A percentile compares a stretch with the other conserved stretches of the same genome.
Conservation (phyloP, 2,329 filamentous ascomycete species). For the Talaromyces sp. region DNA sequence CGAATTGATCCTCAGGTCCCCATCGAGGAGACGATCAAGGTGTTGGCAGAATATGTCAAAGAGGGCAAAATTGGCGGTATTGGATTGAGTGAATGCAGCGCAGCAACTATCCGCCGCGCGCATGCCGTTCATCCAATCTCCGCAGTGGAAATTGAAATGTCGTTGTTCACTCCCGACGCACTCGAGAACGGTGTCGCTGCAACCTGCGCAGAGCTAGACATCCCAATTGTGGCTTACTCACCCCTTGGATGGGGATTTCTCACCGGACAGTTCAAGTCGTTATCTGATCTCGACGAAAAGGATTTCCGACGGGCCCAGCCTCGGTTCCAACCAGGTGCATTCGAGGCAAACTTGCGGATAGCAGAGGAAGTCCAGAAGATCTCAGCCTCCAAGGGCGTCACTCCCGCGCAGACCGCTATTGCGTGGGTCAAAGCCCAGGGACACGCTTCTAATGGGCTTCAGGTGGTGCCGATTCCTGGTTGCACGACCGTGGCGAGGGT, state of each 20-base stretch:
- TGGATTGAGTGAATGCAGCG: conserved; percentile 39
- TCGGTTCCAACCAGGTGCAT: conserved; percentile 48
- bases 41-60: conserved; percentile 34
- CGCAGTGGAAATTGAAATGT: conserved; percentile 3
- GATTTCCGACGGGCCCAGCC: conserved; percentile 41
- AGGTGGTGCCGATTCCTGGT: conserved; percentile 42
- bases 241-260: conserved; percentile 56
- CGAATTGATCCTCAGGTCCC: conserved; percentile 50
- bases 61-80: conserved; percentile 42
- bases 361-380: conserved; percentile 43
- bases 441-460: background rate
- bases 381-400: conserved; percentile 38
- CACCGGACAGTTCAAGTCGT: conserved; percentile 44
- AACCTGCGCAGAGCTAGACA: conserved; percentile 31
- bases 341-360: conserved; percentile 47
- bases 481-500: conserved; percentile 32
- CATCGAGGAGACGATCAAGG: conserved; percentile 42
- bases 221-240: conserved; percentile 57
- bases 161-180: conserved; percentile 3
- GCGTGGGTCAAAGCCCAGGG: background rate
- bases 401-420: conserved; percentile 45
- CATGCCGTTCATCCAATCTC: background rate
- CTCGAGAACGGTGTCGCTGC: conserved; percentile 8
- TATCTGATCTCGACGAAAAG: conserved; percentile 43
- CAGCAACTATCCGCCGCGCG: conserved; percentile 34